Evolutionary conservation across 768 basidiomycete species (phyloP).

Genomic region (Psilocybe cyanescens): DNA sequence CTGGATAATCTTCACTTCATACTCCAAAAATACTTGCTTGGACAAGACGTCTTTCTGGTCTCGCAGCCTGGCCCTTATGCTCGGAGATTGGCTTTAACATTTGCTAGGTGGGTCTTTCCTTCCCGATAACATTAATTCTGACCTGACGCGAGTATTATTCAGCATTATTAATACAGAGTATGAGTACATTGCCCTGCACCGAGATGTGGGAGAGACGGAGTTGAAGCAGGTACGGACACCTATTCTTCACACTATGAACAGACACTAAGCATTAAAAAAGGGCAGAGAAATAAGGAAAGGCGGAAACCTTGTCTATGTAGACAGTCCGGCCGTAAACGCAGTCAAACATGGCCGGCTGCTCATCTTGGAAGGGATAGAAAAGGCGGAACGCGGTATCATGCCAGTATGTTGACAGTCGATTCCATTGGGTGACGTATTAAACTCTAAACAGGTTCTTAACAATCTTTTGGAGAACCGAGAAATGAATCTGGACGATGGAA

Average conservation of each 20-base stretch:
- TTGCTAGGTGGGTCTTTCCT: slow-evolving; percentile 49
- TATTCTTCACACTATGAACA: not conserved
- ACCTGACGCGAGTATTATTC: not conserved
- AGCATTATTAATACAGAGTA: slow-evolving; percentile 70
- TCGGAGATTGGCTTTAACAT: slow-evolving; percentile 61
- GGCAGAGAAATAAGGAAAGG: slow-evolving; percentile 66
- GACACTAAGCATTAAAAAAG: slow-evolving; percentile 21
- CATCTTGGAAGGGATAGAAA: slow-evolving; percentile 73
- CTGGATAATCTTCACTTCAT: slow-evolving; percentile 65
- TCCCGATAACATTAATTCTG: not conserved
- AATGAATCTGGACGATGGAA: slow-evolving; percentile 74
- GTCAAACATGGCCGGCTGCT: slow-evolving; percentile 68
- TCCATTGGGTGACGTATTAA: slow-evolving; percentile 9
- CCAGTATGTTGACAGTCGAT: slow-evolving; percentile 45
- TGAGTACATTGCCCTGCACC: slow-evolving; percentile 67
- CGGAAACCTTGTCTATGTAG: slow-evolving; percentile 67
- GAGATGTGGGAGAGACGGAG: slow-evolving; percentile 75
- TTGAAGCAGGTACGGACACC: slow-evolving; percentile 55
- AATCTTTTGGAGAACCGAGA: slow-evolving; percentile 75
- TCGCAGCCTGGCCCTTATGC: slow-evolving; percentile 74
- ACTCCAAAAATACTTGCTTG: slow-evolving; percentile 69
- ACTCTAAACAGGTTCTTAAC: slow-evolving; percentile 49
- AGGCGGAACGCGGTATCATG: slow-evolving; percentile 75
- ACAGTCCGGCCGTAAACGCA: slow-evolving; percentile 68
- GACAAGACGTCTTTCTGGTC: slow-evolving; percentile 69